Evolutionary conservation across 108 stramenopile species (phyloP).

Genomic region (Pseudonitzschia delicatissima): DNA sequence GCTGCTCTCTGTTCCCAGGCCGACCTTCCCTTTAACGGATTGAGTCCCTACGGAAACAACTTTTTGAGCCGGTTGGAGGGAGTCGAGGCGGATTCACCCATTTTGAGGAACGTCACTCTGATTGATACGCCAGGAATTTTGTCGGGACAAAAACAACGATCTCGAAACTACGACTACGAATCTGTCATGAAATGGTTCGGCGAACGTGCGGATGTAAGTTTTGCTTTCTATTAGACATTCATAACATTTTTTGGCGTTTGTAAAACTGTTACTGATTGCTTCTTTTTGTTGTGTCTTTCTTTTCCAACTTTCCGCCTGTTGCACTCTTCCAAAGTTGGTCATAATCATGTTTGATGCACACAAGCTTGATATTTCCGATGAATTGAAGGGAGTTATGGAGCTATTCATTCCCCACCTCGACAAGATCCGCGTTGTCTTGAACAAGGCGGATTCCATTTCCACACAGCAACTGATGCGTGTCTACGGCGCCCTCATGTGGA

Average conservation of each 20-base stretch:
- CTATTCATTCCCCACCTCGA: constrained; percentile 85
- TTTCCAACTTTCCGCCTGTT: not conserved
- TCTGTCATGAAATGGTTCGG: constrained; percentile 98
- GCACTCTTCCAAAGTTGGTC: constrained; percentile 45
- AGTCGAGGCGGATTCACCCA: constrained; percentile 75
- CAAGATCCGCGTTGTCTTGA: constrained; percentile 93
- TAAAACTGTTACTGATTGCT: not conserved
- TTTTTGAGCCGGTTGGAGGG: constrained; percentile 93
- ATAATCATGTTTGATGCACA: constrained; percentile 98
- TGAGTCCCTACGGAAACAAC: constrained; percentile 95
- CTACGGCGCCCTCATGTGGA: constrained; percentile 98
- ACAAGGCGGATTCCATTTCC: constrained; percentile 93
- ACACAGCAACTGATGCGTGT: constrained; percentile 89
- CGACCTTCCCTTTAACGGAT: constrained; percentile 92
- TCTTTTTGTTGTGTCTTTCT: not conserved
- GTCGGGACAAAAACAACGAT: constrained; percentile 96
- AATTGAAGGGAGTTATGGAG: constrained; percentile 87
- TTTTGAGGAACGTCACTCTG: constrained; percentile 89
- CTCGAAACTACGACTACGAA: constrained; percentile 92
- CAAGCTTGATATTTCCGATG: constrained; percentile 97
- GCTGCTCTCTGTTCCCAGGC: constrained; percentile 90
- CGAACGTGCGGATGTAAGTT: constrained; percentile 84
- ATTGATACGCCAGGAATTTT: constrained; percentile 99
- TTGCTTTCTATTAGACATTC: not conserved
- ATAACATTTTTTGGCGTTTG: too few relatives aligned